These are phyloP conservation scores for Marsdenia floribunda DNA, from an alignment of 257 asterid species.

Conservation along the genomic window DNA sequence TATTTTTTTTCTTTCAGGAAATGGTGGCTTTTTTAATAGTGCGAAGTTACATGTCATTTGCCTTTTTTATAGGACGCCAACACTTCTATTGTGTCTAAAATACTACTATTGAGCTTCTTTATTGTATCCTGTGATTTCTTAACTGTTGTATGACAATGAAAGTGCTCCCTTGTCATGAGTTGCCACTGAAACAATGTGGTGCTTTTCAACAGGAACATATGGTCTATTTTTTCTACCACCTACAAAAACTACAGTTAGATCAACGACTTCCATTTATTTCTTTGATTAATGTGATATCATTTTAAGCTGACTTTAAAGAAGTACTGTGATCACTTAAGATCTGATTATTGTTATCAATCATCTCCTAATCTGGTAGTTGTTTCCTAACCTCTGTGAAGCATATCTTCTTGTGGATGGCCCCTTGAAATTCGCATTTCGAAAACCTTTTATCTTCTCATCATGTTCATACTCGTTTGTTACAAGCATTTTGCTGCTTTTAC, in stretches of 20 bases:
- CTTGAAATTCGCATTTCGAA: neutral
- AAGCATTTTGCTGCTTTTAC: neutral
- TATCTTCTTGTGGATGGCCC: neutral
- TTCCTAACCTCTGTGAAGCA: neutral
- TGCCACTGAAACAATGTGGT: neutral
- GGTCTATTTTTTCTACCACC: neutral
- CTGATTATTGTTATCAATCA: neutral
- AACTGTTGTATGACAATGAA: neutral
- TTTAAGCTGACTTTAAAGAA: neutral
- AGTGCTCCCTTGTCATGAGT: neutral
- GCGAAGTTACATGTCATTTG: too few species aligned
- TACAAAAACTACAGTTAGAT: neutral
- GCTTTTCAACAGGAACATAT: neutral
- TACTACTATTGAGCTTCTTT: too few species aligned
- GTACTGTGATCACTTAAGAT: neutral
- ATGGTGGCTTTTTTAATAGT: too few species aligned
- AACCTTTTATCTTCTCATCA: neutral
- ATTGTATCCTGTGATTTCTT: neutral
- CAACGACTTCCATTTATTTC: neutral
- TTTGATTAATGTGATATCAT: neutral
- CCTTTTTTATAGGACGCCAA: too few species aligned
- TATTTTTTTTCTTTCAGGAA: too few species aligned
- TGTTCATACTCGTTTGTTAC: neutral
- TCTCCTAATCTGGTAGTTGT: neutral
- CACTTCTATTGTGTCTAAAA: too few species aligned